Evolutionary conservation across 305 asterid genomes (phyloP), one percentile per base, ranked within the genome.

Genomic region (Solanum chacoense): DNA sequence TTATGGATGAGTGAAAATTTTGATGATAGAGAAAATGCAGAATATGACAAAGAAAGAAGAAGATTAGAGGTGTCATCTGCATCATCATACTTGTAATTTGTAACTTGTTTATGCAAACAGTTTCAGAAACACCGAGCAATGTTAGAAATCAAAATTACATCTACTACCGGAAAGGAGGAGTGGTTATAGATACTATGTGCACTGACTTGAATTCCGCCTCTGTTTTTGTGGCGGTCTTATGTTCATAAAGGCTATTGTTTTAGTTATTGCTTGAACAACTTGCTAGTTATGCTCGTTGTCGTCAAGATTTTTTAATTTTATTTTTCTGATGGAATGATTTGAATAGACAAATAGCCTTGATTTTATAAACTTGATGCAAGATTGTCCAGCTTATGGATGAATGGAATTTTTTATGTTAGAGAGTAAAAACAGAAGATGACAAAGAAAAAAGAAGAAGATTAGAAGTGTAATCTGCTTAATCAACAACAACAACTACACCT

Each of bases 121-220:
- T 87, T 84, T 77, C 13, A 63, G 89, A 92, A 87, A 88, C 88
- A 59, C 89, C 74, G 88, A 92, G 87, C 88, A 89, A 83, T 89
- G 87, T 89, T 90, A 91, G 92, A 91, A 34, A 75, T 75, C 28
- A 20, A 20, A 75, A 20, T 20, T 75, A 4, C 83, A 34, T 75
- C 45, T 75, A 75, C 29, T 75, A 20, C 38, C 18, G 45, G 6
- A 20, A 75, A 34, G 45, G 45, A 5, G 81, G 83, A 85, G 73
- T 84, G 74, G 32, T 55, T 85, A 16, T 32, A 50, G 81, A 34
- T 75, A 22, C 81, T 75, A 9, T 75, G 81, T 34, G 81, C 42
- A 10, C 45, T 18, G 45, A 34, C 83, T 75, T 34, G 83, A 20
- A 20, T 35, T 75, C 29, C 5, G 5, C 83, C 83, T 32, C 40